A percentile compares a stretch with the other conserved stretches of the same genome.
Evolutionary conservation across 257 asterid genomes (phyloP).

Genomic region (Nicotiana tomentosiformis): DNA sequence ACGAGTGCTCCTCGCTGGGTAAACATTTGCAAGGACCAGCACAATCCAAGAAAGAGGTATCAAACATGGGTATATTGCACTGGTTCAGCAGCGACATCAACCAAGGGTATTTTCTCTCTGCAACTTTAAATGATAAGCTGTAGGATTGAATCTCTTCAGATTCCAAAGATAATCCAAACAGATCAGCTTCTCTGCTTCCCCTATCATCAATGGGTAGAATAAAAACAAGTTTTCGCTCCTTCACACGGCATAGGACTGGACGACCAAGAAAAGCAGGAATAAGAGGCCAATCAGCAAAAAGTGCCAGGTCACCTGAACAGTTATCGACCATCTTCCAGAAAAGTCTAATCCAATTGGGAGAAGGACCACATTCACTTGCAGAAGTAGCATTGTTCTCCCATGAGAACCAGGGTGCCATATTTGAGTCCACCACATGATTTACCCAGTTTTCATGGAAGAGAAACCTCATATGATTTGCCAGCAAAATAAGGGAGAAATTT

Average conservation of each 20-base stretch:
- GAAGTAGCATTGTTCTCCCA: slow-evolving; percentile 69
- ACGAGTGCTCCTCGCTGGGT: slow-evolving; percentile 60
- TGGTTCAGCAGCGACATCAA: slow-evolving; percentile 72
- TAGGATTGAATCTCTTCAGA: slow-evolving; percentile 37
- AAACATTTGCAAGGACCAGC: slow-evolving; percentile 63
- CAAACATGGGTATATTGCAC: slow-evolving; percentile 78
- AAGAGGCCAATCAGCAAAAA: slow-evolving; percentile 95
- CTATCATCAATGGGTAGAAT: slow-evolving; percentile 54
- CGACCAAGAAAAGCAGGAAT: slow-evolving; percentile 96
- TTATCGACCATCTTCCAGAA: slow-evolving; percentile 70
- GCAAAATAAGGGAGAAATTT: slow-evolving; percentile 62
- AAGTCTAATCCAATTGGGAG: slow-evolving; percentile 84
- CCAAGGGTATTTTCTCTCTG: slow-evolving; percentile 75
- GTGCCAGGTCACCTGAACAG: slow-evolving; percentile 63
- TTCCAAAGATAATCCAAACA: slow-evolving; percentile 33
- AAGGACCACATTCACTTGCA: slow-evolving; percentile 66
- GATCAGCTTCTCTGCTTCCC: slow-evolving; percentile 31
- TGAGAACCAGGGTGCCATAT: slow-evolving; percentile 88
- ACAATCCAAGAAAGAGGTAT: slow-evolving; percentile 72
- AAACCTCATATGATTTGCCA: slow-evolving; percentile 65
- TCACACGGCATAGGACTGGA: slow-evolving; percentile 84
- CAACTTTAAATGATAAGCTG: slow-evolving; percentile 39
- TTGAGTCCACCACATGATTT: slow-evolving; percentile 53
- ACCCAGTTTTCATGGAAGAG: slow-evolving; percentile 84
- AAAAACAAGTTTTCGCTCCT: slow-evolving; percentile 71